These are phyloP conservation scores for Calonectria pseudoturangicola DNA, from an alignment of 2,329 filamentous ascomycete genomes.

Conservation along the genomic window DNA sequence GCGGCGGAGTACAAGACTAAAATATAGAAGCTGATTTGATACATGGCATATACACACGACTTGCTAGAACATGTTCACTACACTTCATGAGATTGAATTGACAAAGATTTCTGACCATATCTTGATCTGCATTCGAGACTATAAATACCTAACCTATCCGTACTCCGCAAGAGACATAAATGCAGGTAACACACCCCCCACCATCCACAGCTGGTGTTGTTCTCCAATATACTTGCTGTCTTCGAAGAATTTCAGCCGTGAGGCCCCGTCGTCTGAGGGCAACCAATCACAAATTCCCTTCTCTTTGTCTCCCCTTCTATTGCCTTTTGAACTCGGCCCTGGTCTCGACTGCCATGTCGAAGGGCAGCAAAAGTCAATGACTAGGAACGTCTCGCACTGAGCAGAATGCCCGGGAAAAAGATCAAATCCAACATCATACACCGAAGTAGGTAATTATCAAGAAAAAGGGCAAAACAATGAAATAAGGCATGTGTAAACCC, in stretches of 20 bases:
- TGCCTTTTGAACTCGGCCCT: background rate
- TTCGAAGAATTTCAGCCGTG: slow-evolving; percentile 49
- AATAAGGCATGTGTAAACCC: slow-evolving; percentile 52
- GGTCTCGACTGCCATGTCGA: slow-evolving; percentile 1
- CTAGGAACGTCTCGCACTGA: slow-evolving; percentile 36
- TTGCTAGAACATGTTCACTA: background rate
- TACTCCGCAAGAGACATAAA: slow-evolving; percentile 56
- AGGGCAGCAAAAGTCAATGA: slow-evolving; percentile 13
- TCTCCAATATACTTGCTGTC: slow-evolving; percentile 38
- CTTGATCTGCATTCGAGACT: slow-evolving; percentile 54
- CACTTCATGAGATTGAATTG: background rate
- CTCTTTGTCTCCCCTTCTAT: slow-evolving; percentile 37
- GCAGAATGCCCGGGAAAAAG: slow-evolving; percentile 47
- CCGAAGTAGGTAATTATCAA: slow-evolving; percentile 58
- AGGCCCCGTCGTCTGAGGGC: slow-evolving; percentile 45
- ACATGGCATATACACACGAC: background rate
- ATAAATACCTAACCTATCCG: slow-evolving; percentile 50
- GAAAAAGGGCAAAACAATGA: slow-evolving; percentile 54
- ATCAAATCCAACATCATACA: slow-evolving; percentile 56
- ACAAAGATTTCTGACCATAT: slow-evolving; percentile 45
- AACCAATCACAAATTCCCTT: slow-evolving; percentile 49
- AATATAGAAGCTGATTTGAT: background rate
- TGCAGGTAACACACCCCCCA: slow-evolving; percentile 52
- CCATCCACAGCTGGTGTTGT: slow-evolving; percentile 45
- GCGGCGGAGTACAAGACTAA: background rate